Evolutionary conservation across 78 protist genomes (phyloP).

Genomic region (Pelomyxa schiedti): DNA sequence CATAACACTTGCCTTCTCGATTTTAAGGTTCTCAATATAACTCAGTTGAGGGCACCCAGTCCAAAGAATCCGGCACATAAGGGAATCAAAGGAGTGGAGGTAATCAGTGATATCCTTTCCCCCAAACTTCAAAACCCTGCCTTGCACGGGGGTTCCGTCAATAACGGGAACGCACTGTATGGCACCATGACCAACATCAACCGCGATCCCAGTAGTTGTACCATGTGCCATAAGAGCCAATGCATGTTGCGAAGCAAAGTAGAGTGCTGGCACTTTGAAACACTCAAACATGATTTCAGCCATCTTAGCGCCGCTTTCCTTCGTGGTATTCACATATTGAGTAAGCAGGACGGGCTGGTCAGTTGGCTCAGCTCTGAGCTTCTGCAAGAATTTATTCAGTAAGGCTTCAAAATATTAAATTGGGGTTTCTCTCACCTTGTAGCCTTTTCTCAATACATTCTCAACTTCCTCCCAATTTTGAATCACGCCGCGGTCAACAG

Average conservation of each 20-base stretch:
- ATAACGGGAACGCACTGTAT: neutral
- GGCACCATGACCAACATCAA: neutral
- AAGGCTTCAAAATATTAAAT: no score
- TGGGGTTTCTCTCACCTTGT: no score
- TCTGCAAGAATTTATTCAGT: no score
- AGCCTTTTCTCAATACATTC: no score
- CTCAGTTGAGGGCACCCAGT: no score
- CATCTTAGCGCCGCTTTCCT: neutral
- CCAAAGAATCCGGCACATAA: neutral
- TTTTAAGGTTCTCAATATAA: no score
- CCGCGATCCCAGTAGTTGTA: neutral
- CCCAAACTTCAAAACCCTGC: no score
- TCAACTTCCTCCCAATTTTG: no score
- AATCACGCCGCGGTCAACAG: no score
- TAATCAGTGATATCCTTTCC: neutral
- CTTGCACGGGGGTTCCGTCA: neutral
- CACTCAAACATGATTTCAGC: neutral
- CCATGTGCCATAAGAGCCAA: neutral
- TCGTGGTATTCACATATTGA: no score
- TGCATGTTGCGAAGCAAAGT: neutral
- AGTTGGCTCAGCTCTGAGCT: no score
- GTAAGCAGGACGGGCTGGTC: no score
- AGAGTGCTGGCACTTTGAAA: neutral
- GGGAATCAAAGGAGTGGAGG: neutral
- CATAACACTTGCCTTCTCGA: neutral